phyloP scores from a whole-genome alignment of 2,329 filamentous ascomycete species.

The Fusarium poae region DNA sequence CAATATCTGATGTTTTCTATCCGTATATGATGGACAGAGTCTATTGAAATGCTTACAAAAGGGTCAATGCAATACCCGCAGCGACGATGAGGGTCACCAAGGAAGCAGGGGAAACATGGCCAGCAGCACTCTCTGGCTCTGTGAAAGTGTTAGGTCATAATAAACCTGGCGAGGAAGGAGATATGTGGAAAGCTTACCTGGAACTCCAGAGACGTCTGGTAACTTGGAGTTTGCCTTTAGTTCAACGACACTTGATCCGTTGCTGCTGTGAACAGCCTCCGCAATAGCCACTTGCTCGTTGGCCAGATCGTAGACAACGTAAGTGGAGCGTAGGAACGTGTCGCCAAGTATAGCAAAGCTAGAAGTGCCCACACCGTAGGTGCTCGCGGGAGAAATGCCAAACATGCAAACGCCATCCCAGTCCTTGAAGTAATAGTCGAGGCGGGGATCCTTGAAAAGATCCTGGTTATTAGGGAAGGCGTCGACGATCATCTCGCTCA shows the following conservation, averaged over 20 bases:
- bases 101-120: slow-evolving; percentile 36
- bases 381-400: slow-evolving; percentile 62
- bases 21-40: background rate
- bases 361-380: slow-evolving; percentile 49
- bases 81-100: slow-evolving; percentile 37
- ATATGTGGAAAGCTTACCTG: slow-evolving; percentile 45
- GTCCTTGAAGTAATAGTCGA: slow-evolving; percentile 52
- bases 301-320: slow-evolving; percentile 68
- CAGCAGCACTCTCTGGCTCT: slow-evolving; percentile 40
- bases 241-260: slow-evolving; percentile 60
- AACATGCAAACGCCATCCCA: slow-evolving; percentile 66
- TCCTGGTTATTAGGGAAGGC: slow-evolving; percentile 55
- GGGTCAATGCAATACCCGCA: slow-evolving; percentile 30
- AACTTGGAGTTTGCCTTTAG: slow-evolving; percentile 57
- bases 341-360: slow-evolving; percentile 67
- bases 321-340: slow-evolving; percentile 69
- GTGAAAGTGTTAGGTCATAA: slow-evolving; percentile 33
- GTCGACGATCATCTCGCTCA: slow-evolving; percentile 67
- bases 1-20: background rate
- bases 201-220: slow-evolving; percentile 60
- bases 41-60: slow-evolving; percentile 24
- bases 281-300: slow-evolving; percentile 65
- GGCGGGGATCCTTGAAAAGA: slow-evolving; percentile 56
- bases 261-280: slow-evolving; percentile 65
- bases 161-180: slow-evolving; percentile 7